Percentiles rank a stretch among this genome's conserved stretches.
Evolutionary conservation across 805 yeast genomes (phyloP).

Genomic region (Yarrowia hollandica): DNA sequence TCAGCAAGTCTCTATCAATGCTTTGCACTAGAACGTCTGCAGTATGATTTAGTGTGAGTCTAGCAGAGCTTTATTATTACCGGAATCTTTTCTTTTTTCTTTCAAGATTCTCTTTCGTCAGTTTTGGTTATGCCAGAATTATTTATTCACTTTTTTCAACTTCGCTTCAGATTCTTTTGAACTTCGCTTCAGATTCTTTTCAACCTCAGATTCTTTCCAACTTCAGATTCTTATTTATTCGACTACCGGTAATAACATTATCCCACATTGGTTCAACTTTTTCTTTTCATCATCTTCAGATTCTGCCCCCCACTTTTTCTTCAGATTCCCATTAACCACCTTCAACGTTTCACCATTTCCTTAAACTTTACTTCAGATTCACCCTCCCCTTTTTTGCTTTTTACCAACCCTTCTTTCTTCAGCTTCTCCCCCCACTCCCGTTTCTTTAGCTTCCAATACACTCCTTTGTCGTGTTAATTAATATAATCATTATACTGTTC

Average conservation of each 20-base stretch:
- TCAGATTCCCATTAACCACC: too few species aligned
- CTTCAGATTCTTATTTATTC: conserved; percentile 4
- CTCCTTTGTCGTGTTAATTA: not conserved
- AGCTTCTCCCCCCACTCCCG: not conserved
- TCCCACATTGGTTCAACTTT: too few species aligned
- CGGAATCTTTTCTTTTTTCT: not conserved
- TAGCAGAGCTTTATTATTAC: too few species aligned
- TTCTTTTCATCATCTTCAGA: not conserved
- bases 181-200: not conserved
- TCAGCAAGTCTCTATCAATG: not conserved
- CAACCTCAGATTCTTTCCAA: not conserved
- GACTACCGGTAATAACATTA: too few species aligned
- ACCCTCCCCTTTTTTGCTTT: not conserved
- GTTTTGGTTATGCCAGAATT: too few species aligned
- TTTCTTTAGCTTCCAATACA: not conserved
- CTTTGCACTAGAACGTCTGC: not conserved
- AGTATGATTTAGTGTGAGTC: not conserved
- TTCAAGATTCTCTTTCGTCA: too few species aligned
- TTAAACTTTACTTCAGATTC: not conserved
- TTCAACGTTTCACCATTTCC: too few species aligned
- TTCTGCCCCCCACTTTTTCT: not conserved
- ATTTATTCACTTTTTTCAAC: not conserved
- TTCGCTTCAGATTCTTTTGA: not conserved
- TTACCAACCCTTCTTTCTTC: not conserved
- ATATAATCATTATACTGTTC: too few species aligned